phyloP scores from a whole-genome alignment of 2,329 filamentous ascomycete genomes.

The Sporothrix dimorphospora region DNA sequence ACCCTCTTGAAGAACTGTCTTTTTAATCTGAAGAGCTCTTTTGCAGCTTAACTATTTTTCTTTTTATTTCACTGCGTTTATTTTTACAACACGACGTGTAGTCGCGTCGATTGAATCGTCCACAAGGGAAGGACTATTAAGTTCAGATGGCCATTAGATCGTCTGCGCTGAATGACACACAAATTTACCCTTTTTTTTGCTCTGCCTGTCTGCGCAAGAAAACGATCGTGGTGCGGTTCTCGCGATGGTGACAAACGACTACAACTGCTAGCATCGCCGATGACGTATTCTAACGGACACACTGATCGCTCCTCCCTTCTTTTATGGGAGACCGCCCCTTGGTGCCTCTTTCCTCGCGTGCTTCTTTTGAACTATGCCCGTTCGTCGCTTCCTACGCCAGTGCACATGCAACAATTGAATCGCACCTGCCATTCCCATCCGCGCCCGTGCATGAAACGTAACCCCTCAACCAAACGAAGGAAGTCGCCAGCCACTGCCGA shows the following conservation, averaged over 20 bases:
- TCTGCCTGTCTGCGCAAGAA: too few species aligned
- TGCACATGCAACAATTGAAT: neutral
- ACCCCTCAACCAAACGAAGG: slow-evolving; percentile 5
- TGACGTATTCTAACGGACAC: slow-evolving; percentile 3
- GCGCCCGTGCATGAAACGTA: slow-evolving; percentile 25
- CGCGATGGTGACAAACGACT: neutral
- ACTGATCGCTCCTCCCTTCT: neutral
- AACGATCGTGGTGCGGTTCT: neutral
- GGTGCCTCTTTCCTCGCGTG: neutral
- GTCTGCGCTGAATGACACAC: neutral
- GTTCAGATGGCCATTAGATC: neutral
- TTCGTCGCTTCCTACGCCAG: neutral
- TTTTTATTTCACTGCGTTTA: neutral
- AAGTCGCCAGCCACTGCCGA: neutral
- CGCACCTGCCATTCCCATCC: slow-evolving; percentile 15
- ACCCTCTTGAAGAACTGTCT: neutral
- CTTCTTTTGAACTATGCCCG: neutral
- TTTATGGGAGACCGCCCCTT: too few species aligned
- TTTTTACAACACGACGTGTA: neutral
- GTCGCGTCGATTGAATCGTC: neutral
- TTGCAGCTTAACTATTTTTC: neutral
- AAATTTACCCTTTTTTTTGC: neutral
- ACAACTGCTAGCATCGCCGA: neutral
- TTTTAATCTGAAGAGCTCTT: neutral
- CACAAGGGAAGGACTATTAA: neutral